Percentiles rank a stretch among this genome's conserved stretches.
phyloP scores from a whole-genome alignment of 2,329 filamentous ascomycete genomes.

The Botrytis elliptica region DNA sequence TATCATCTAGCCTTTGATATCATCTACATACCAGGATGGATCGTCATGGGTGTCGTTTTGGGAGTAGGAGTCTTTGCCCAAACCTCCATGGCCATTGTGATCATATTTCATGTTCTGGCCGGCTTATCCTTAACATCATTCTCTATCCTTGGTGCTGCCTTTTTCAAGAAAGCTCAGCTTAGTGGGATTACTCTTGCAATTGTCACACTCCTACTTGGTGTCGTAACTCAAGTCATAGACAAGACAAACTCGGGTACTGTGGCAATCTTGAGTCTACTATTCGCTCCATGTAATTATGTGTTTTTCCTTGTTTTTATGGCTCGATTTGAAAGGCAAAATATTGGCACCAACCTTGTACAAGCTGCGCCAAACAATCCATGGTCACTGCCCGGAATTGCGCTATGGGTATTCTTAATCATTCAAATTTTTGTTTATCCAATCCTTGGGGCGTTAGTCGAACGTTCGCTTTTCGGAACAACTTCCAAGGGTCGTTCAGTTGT shows the following conservation, averaged over 20 bases:
- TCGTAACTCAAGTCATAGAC: slow-evolving; percentile 72
- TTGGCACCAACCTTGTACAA: slow-evolving; percentile 59
- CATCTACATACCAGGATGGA: slow-evolving; percentile 80
- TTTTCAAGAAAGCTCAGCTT: slow-evolving; percentile 85
- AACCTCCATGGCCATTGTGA: slow-evolving; percentile 62
- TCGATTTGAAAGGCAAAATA: slow-evolving; percentile 66
- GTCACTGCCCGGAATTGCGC: slow-evolving; percentile 67
- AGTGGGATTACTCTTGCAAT: slow-evolving; percentile 80
- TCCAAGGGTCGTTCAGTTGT: slow-evolving; percentile 58
- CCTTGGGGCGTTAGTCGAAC: slow-evolving; percentile 72
- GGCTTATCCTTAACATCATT: slow-evolving; percentile 77
- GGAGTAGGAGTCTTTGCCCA: slow-evolving; percentile 62
- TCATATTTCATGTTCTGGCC: slow-evolving; percentile 72
- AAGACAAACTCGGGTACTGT: slow-evolving; percentile 63
- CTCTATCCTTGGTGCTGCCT: slow-evolving; percentile 75
- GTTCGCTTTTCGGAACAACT: slow-evolving; percentile 71
- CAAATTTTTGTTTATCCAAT: slow-evolving; percentile 78
- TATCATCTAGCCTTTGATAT: slow-evolving; percentile 78
- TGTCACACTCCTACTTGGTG: slow-evolving; percentile 69
- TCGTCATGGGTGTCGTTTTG: slow-evolving; percentile 69
- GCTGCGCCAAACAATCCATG: slow-evolving; percentile 65
- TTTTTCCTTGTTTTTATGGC: slow-evolving; percentile 76
- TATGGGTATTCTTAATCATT: slow-evolving; percentile 75
- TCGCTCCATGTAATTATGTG: slow-evolving; percentile 85
- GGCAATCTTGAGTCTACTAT: slow-evolving; percentile 69